Evolutionary conservation across 495 filamentous ascomycete species (phyloP), one percentile per base, ranked within the genome.

Genomic region (Neurospora sp.): DNA sequence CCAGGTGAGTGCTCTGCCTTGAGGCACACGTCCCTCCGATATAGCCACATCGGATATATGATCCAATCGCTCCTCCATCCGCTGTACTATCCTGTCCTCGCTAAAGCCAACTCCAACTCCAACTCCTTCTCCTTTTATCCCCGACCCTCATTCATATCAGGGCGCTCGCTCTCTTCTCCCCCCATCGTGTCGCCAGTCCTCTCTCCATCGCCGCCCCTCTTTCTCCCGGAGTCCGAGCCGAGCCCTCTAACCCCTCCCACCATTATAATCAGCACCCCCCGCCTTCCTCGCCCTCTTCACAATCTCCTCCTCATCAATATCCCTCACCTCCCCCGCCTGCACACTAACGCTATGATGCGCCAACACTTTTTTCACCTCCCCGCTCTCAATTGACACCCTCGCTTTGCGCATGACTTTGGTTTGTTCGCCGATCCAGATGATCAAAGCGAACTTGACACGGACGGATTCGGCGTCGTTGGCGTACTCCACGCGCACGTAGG

Each of bases 341-440:
- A 89, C 82, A 76, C 85, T 80, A 16, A 89, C 83, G 72, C 82
- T 84, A 73, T 88, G 86, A 72, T 88, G 86, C 12, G 79, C 75
- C n/a, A 89, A 76, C 42, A 85, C 85, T 78, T 80, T 83, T 81
- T 88, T 89, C 41, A 89, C 88, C 70, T 77, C 81, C n/a, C 84
- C 86, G 76, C 80, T 83, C 84, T 89, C 87, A 78, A 89, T 86
- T 84, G 59, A 86, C 86, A 86, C 86, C 69, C 87, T 81, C 9
- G 87, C 88, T 78, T 89, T 89, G 27, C 87, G 81, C 88, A 89
- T 89, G 39, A 89, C 84, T 76, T 85, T 87, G 1, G 87, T 87
- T 39, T 75, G 69, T 76, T 84, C 80, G 72, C 88, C 88, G 76
- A 88, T 88, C 87, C 87, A 89, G 44, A 88, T 82, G 31, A 89